phyloP scores from a whole-genome alignment of 805 yeast species.

The Nakazawaea siamensis region DNA sequence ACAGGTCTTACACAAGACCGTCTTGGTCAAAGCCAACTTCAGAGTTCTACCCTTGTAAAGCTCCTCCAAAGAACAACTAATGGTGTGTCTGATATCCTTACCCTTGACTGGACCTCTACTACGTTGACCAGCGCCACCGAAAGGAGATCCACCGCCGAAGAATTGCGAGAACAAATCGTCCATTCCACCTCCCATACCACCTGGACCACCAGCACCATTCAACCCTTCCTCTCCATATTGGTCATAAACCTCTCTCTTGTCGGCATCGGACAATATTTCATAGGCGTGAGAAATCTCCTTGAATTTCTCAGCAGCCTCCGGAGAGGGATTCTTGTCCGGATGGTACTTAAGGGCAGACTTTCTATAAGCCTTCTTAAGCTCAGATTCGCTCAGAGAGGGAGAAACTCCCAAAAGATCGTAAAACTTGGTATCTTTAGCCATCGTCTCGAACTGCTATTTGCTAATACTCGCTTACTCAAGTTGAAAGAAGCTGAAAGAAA shows the following conservation, averaged over 20 bases:
- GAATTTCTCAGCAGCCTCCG: slow-evolving; percentile 93
- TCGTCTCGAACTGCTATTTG: slow-evolving; percentile 25
- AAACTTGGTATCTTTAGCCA: slow-evolving; percentile 77
- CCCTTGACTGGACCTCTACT: slow-evolving; percentile 84
- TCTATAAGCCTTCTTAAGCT: slow-evolving; percentile 78
- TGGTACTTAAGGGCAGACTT: slow-evolving; percentile 73
- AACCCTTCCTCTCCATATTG: slow-evolving; percentile 91
- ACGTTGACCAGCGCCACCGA: slow-evolving; percentile 54
- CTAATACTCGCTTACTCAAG: no score
- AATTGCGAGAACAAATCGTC: slow-evolving; percentile 50
- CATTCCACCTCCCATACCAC: slow-evolving; percentile 43
- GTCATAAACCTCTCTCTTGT: slow-evolving; percentile 86
- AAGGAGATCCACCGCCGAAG: slow-evolving; percentile 60
- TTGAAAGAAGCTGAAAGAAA: no score
- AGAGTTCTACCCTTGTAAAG: slow-evolving; percentile 90
- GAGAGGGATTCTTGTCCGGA: slow-evolving; percentile 77
- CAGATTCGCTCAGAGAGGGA: slow-evolving; percentile 58
- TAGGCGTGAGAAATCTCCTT: slow-evolving; percentile 85
- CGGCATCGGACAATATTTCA: slow-evolving; percentile 79
- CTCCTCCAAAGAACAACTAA: slow-evolving; percentile 84
- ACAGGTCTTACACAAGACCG: slow-evolving; percentile 81
- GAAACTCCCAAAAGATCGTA: slow-evolving; percentile 71
- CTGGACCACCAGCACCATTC: slow-evolving; percentile 65
- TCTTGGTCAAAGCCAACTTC: slow-evolving; percentile 89
- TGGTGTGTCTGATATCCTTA: slow-evolving; percentile 83